Percentiles rank a stretch among this genome's conserved stretches.
These are phyloP conservation scores for Copromyces sp. DNA, from an alignment of 495 filamentous ascomycete genomes.

Conservation along the genomic window DNA sequence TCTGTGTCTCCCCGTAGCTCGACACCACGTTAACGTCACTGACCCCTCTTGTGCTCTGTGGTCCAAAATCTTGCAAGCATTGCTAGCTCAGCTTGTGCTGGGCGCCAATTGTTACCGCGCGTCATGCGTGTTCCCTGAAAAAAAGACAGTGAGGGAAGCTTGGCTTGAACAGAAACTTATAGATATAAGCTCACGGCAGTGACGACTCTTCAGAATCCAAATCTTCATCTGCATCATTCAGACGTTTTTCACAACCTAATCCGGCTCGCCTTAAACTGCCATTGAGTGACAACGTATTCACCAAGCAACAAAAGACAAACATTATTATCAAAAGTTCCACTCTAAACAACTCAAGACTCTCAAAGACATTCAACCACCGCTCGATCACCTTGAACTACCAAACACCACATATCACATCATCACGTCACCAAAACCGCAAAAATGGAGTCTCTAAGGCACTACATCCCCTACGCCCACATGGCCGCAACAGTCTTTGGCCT, in stretches of 20 bases:
- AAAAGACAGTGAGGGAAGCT: background rate
- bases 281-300: background rate
- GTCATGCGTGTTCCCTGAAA: background rate
- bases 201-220: background rate
- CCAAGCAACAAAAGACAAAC: background rate
- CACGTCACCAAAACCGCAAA: background rate
- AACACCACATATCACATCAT: background rate
- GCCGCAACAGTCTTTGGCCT: constrained; percentile 55
- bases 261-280: background rate
- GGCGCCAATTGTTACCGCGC: background rate
- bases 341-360: background rate
- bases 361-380: background rate
- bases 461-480: constrained; percentile 54
- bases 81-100: background rate
- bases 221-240: background rate
- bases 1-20: background rate
- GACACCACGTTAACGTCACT: background rate
- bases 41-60: background rate
- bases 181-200: background rate
- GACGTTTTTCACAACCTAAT: background rate
- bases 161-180: background rate
- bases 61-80: background rate
- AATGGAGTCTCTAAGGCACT: constrained; percentile 10
- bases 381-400: background rate
- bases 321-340: background rate